These are phyloP conservation scores for Candida awuae DNA, from an alignment of 805 yeast genomes.

Conservation along the genomic window DNA sequence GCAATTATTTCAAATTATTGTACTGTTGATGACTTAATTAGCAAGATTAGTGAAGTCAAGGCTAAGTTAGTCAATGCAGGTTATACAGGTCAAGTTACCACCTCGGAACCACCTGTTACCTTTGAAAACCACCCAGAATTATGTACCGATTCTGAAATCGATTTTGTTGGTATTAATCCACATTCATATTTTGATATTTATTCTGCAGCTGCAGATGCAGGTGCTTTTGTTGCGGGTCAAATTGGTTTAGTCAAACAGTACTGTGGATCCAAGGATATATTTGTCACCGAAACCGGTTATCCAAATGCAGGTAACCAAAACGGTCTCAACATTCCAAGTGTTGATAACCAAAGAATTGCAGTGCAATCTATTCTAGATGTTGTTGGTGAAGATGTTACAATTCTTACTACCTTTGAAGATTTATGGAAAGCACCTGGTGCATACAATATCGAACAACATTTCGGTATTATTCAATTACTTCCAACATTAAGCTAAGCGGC, in stretches of 20 bases:
- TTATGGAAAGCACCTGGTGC: slow-evolving; percentile 82
- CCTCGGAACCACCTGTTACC: slow-evolving; percentile 84
- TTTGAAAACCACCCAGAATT: slow-evolving; percentile 56
- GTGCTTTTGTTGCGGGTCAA: slow-evolving; percentile 62
- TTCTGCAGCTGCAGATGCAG: slow-evolving; percentile 59
- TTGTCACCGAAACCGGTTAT: slow-evolving; percentile 83
- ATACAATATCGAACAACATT: slow-evolving; percentile 79
- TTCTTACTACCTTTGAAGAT: slow-evolving; percentile 77
- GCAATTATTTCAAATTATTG: slow-evolving; percentile 61
- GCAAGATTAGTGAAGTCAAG: slow-evolving; percentile 61
- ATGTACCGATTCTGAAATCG: slow-evolving; percentile 65
- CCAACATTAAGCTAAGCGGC: too few relatives aligned
- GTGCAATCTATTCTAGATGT: slow-evolving; percentile 52
- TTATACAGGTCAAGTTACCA: slow-evolving; percentile 66
- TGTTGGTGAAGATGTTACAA: slow-evolving; percentile 53
- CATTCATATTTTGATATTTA: slow-evolving; percentile 73
- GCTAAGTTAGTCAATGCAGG: slow-evolving; percentile 56
- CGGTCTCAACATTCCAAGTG: slow-evolving; percentile 67
- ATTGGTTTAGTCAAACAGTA: slow-evolving; percentile 41
- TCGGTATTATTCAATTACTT: slow-evolving; percentile 49
- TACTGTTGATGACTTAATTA: slow-evolving; percentile 52
- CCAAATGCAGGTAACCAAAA: slow-evolving; percentile 67
- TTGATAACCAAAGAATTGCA: slow-evolving; percentile 65
- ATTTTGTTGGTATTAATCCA: slow-evolving; percentile 78
- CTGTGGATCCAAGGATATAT: slow-evolving; percentile 50